Evolutionary conservation across 75 land plant species (phyloP).

Genomic region (Pinus albicaulis): DNA sequence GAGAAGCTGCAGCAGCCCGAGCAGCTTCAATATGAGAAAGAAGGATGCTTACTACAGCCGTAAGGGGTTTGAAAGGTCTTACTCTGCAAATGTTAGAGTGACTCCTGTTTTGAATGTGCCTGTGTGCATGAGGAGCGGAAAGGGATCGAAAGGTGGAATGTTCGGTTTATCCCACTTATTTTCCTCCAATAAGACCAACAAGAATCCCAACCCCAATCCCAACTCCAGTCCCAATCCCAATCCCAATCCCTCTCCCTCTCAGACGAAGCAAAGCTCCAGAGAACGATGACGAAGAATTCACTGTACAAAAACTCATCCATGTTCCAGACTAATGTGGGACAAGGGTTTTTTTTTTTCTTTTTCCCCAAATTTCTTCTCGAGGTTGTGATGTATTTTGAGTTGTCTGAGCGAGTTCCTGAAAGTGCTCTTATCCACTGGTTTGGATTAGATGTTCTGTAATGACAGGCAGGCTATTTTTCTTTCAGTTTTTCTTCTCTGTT

Average conservation of each 20-base stretch:
- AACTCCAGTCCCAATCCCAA: no score
- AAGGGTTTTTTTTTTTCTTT: neutral
- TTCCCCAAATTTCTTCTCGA: no score
- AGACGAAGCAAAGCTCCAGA: neutral
- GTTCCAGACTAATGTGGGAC: neutral
- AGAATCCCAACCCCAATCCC: neutral
- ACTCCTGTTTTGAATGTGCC: slow-evolving; percentile 67
- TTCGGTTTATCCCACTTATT: slow-evolving; percentile 33
- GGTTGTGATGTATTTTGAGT: neutral
- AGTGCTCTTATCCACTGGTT: slow-evolving; percentile 1
- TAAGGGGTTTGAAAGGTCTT: slow-evolving; percentile 52
- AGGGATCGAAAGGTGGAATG: slow-evolving; percentile 12
- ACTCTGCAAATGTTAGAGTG: slow-evolving; percentile 52
- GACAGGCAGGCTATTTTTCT: slow-evolving; percentile 3
- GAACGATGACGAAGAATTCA: neutral
- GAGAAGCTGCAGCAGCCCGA: slow-evolving; percentile 71
- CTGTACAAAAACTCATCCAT: neutral
- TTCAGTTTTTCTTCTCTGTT: slow-evolving; percentile 3
- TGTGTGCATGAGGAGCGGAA: slow-evolving; percentile 41
- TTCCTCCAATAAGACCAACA: slow-evolving; percentile 8
- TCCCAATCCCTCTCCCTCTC: neutral
- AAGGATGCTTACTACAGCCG: neutral
- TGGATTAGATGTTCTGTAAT: slow-evolving; percentile 2
- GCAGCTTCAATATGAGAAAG: slow-evolving; percentile 42
- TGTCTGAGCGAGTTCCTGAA: neutral